A percentile compares a stretch with the other conserved stretches of the same genome.
phyloP scores from a whole-genome alignment of 2,329 filamentous ascomycete genomes.

The Xylaria hypoxylon region DNA sequence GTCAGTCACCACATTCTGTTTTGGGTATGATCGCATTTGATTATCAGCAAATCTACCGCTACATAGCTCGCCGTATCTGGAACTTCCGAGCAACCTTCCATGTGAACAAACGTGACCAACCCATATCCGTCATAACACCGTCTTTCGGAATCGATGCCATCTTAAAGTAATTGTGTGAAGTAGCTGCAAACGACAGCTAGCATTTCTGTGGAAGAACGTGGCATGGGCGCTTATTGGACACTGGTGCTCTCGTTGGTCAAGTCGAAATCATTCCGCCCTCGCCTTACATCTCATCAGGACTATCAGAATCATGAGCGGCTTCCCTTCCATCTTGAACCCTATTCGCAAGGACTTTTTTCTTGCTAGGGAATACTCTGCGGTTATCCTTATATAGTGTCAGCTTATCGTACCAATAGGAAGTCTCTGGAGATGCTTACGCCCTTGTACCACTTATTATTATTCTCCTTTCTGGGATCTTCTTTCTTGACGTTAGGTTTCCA shows the following conservation, averaged over 20 bases:
- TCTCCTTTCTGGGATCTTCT: constrained; percentile 6
- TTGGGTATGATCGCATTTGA: constrained; percentile 18
- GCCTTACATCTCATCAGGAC: constrained; percentile 35
- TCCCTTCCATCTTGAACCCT: constrained; percentile 21
- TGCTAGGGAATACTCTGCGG: constrained; percentile 30
- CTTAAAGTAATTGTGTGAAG: background rate
- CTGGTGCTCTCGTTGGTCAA: background rate
- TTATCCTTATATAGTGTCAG: constrained; percentile 33
- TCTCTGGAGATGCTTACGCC: constrained; percentile 32
- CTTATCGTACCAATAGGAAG: constrained; percentile 27
- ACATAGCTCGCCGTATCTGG: constrained; percentile 17
- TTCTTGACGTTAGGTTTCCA: constrained; percentile 3
- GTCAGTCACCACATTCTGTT: constrained; percentile 19
- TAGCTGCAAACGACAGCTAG: background rate
- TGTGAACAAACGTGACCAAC: background rate
- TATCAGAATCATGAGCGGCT: constrained; percentile 35
- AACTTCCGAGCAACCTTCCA: constrained; percentile 7
- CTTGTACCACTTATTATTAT: constrained; percentile 28
- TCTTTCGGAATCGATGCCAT: background rate
- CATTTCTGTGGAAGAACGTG: background rate
- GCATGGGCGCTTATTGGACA: background rate
- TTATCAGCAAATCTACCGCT: constrained; percentile 20
- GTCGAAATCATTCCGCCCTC: background rate
- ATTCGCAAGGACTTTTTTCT: background rate
- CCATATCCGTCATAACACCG: background rate